A percentile compares a stretch with the other conserved stretches of the same genome.
Evolutionary conservation across 305 asterid genomes (phyloP).

Genomic region (Solanum hybrid): DNA sequence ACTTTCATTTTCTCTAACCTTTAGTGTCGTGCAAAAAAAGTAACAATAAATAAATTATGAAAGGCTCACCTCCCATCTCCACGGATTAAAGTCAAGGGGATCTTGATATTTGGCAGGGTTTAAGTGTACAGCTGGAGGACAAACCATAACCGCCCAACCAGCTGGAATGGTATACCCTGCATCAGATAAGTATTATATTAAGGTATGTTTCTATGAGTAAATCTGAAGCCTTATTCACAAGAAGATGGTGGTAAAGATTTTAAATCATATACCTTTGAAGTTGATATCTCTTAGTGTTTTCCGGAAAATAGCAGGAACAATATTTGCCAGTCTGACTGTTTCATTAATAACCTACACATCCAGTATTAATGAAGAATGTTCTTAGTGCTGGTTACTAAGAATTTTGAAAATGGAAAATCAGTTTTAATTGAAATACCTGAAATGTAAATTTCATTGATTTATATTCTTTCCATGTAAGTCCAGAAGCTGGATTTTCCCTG

Average conservation of each 20-base stretch:
- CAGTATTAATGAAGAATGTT: background rate
- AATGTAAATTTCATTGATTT: constrained; percentile 81
- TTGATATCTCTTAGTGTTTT: constrained; percentile 52
- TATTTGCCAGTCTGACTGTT: constrained; percentile 78
- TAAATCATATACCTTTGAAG: constrained; percentile 44
- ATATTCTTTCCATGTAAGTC: constrained; percentile 67
- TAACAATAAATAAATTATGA: background rate
- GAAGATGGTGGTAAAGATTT: background rate
- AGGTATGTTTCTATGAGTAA: constrained; percentile 7
- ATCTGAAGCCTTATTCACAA: background rate
- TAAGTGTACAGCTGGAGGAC: constrained; percentile 89
- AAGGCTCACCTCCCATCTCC: constrained; percentile 86
- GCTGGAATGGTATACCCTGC: constrained; percentile 83
- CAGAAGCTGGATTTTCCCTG: constrained; percentile 52
- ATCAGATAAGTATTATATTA: constrained; percentile 7
- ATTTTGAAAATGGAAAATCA: background rate
- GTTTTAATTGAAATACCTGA: constrained; percentile 37
- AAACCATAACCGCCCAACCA: constrained; percentile 89
- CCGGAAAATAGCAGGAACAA: constrained; percentile 77
- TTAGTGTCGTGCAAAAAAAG: background rate
- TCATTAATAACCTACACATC: constrained; percentile 62
- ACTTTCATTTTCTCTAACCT: background rate
- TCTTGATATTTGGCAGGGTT: constrained; percentile 54
- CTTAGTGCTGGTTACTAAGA: background rate
- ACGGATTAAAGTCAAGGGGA: constrained; percentile 80